phyloP scores from a whole-genome alignment of 2,329 filamentous ascomycete genomes.

The Pseudogymnoascus pannorum region DNA sequence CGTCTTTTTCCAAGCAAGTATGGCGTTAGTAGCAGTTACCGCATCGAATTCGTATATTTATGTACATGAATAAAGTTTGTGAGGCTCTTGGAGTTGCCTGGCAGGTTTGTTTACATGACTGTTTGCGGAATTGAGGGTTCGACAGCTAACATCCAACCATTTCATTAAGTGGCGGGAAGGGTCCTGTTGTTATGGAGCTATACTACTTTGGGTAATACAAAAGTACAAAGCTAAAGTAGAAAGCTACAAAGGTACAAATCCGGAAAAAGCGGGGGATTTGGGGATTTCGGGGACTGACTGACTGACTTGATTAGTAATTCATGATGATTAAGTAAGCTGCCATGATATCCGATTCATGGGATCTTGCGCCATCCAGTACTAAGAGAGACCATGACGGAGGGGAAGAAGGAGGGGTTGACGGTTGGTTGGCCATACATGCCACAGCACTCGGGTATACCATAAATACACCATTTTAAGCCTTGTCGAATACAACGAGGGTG shows the following conservation, averaged over 20 bases:
- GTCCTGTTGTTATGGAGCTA: not conserved
- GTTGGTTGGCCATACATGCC: not conserved
- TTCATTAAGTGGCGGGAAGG: not conserved
- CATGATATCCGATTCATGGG: not conserved
- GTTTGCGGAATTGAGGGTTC: not conserved
- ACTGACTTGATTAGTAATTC: not conserved
- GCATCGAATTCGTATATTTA: not conserved
- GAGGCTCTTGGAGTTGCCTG: slow-evolving; percentile 3
- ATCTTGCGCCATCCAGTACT: not conserved
- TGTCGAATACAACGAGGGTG: not conserved
- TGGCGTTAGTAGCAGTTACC: not conserved
- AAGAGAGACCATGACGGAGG: not conserved
- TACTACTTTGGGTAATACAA: not conserved
- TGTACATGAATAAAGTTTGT: not conserved
- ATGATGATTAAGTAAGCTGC: not conserved
- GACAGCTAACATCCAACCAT: not conserved
- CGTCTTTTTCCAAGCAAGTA: not conserved
- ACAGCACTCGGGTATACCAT: not conserved
- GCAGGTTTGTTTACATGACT: not conserved
- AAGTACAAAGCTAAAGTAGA: not conserved
- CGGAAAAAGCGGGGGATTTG: not conserved
- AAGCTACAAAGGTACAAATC: not conserved
- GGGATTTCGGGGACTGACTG: not conserved
- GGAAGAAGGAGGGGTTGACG: not conserved
- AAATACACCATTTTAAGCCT: not conserved